Percentiles rank a stretch among this genome's conserved stretches.
These are phyloP conservation scores for Wickerhamomyces sp. DNA, from an alignment of 1,139 yeast genomes.

Conservation along the genomic window DNA sequence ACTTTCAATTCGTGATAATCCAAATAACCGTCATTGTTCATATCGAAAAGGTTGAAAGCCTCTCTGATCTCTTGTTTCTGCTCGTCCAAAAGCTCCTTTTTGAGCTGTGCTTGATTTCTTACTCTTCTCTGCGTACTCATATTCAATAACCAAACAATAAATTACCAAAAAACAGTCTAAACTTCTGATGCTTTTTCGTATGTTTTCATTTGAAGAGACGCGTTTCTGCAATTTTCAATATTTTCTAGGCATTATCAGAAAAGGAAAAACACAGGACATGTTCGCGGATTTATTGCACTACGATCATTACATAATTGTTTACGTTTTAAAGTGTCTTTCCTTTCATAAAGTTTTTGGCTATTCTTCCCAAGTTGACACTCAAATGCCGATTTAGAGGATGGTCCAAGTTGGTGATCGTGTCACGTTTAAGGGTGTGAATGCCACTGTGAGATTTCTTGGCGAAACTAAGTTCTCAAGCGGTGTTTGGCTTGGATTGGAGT, in stretches of 20 bases:
- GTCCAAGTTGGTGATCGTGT: constrained; percentile 39
- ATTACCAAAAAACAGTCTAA: not conserved
- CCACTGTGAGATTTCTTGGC: constrained; percentile 47
- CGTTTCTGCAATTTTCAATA: not conserved
- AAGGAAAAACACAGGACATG: not conserved
- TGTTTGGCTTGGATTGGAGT: constrained; percentile 75
- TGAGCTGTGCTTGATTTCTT: constrained; percentile 28
- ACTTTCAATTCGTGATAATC: constrained; percentile 92
- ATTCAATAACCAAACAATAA: not conserved
- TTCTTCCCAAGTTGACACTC: not conserved
- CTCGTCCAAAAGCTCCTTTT: constrained; percentile 73
- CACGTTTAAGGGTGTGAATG: constrained; percentile 37
- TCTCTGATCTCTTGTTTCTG: constrained; percentile 91
- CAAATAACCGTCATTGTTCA: constrained; percentile 83
- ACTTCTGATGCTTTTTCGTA: not conserved
- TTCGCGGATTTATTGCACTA: not conserved
- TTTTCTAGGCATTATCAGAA: not conserved
- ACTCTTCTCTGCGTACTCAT: constrained; percentile 1
- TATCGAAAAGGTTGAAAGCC: constrained; percentile 89
- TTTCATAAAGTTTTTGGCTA: too few relatives aligned
- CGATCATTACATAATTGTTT: too few relatives aligned
- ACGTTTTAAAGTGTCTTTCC: too few relatives aligned
- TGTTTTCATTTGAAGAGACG: not conserved
- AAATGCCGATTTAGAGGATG: constrained; percentile 2
- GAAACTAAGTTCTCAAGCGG: constrained; percentile 57